Base-by-base conservation (phyloP, 495 filamentous ascomycete species). In the Physcia stellaris region DNA sequence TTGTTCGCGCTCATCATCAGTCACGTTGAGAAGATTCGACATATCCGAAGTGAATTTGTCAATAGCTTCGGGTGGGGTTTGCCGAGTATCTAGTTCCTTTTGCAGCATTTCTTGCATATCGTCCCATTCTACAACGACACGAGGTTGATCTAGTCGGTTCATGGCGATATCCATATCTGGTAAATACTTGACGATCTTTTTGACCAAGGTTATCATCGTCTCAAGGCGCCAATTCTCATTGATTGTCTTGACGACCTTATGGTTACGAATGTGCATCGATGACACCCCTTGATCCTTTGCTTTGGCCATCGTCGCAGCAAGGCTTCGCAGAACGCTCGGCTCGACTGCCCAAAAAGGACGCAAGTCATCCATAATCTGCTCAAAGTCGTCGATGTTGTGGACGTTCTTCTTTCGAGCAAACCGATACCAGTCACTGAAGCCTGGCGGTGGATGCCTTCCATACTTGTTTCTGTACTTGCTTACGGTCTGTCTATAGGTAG, bases 131-230 rank as follows among this genome's bases (percentile, higher is more conserved):
- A 73, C 71, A 5, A 81, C 66, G 2, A 83, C 53, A 31, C 79
- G 59, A 19, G 79, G 79, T 49, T 83, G 76, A 47, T 83, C 80
- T 61, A 79, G 69, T 2, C 66, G 60, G 48, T 83, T 83, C 49
- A 81, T 62, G 4, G 77, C 68, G 32, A 83, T 62, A 44, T 80
- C 76, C 71, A 85, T 75, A 52, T 85, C 76, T 13, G 80, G 80
- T 19, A 83, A 51, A 41, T 75, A 50, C 41, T 73, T 59, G 24
- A 69, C 63, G 34, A 84, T 64, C 0, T 62, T 67, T 28, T 66
- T 45, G 19, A 81, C 65, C 49, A 82, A 60, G 19, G 64, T 53
- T 32, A 70, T 41, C 61, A 79, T 70, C 13, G 76, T 77, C 47
- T 75, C 55, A 1, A 75, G 71, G 59, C 79, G 73, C 61, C 79